Base-by-base conservation (phyloP, 768 basidiomycete genomes). In the Xerocomellus amylosporus region DNA sequence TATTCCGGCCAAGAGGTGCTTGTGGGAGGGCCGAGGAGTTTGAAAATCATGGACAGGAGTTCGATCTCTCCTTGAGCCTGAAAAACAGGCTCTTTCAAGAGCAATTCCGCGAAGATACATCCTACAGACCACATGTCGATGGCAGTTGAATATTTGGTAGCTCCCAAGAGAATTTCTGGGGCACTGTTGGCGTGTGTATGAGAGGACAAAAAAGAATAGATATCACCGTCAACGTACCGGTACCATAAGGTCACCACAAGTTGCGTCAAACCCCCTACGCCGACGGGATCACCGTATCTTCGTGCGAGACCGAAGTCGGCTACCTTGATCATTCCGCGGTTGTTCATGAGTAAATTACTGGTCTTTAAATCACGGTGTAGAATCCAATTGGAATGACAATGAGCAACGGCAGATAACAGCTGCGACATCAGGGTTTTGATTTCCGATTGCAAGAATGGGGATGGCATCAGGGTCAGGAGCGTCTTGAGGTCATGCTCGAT, bases 401-500 rank as follows among this genome's bases (percentile, higher is more conserved):
- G 90, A 4, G 85, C 85, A 31, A 98, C 87, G 9, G 97, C 97
- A 42, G 93, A 95, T 26, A 98, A 74, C 7, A 99, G 77, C 70
- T 99, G 97, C 24, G 90, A 73, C 85, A 98, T 85, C 49, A 99
- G 75, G 0, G 97, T 99, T 77, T 99, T 99, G 77, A 98, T 90
- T 74, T 99, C 97, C 39, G 93, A 96, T 73, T 96, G 93, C 38
- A 98, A 77, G 76, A 99, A 99, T 2, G 97, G 95, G 31, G 88
- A 83, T 2, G 95, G 94, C 97, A 98, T 98, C 57, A 92, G 76
- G 24, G 88, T 90, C 53, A 99, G 80, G 48, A 99, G 82, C 7
- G 95, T 89, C 74, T 99, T 99, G 70, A 99, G 87, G 71, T 99
- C 97, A 72, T 99, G 97, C 72, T 99, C 97, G 68, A 99, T 96